These are phyloP conservation scores for Wickerhamomyces silvicola DNA, from an alignment of 805 yeast species.

Conservation along the genomic window DNA sequence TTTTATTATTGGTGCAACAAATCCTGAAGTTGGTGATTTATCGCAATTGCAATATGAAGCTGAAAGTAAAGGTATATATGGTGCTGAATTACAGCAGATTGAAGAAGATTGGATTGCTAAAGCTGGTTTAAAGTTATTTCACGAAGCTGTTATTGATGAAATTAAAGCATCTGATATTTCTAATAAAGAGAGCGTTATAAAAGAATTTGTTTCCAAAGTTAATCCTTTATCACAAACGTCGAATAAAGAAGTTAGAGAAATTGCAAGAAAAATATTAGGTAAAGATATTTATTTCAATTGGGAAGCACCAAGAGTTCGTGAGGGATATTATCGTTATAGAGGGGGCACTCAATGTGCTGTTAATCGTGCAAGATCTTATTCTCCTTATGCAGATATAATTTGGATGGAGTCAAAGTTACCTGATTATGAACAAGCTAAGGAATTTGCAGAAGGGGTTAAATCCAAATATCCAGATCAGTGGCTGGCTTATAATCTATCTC, in stretches of 20 bases:
- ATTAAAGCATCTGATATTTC: constrained; percentile 54
- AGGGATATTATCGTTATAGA: constrained; percentile 91
- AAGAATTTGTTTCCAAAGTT: constrained; percentile 59
- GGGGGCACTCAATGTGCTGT: constrained; percentile 98
- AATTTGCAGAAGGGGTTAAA: constrained; percentile 89
- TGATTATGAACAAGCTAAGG: constrained; percentile 87
- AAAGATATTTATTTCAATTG: constrained; percentile 85
- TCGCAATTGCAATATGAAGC: constrained; percentile 77
- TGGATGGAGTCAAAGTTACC: constrained; percentile 99
- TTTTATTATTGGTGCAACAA: constrained; percentile 86
- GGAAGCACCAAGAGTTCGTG: constrained; percentile 93
- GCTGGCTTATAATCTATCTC: constrained; percentile 95
- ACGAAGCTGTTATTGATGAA: constrained; percentile 84
- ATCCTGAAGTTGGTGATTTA: constrained; percentile 70
- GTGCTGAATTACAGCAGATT: constrained; percentile 60
- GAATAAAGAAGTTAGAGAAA: constrained; percentile 67
- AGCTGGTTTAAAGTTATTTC: constrained; percentile 84
- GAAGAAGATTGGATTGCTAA: constrained; percentile 77
- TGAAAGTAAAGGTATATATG: constrained; percentile 66
- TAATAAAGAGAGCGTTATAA: constrained; percentile 57
- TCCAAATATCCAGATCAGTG: constrained; percentile 80
- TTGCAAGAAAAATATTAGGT: constrained; percentile 73
- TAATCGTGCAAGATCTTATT: constrained; percentile 91
- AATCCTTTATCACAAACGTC: constrained; percentile 73
- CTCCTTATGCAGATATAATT: constrained; percentile 90